Percentiles rank a stretch among this genome's conserved stretches.
Conservation (phyloP, 1,139 yeast species). For the Scheffersomyces cryptocercus region DNA sequence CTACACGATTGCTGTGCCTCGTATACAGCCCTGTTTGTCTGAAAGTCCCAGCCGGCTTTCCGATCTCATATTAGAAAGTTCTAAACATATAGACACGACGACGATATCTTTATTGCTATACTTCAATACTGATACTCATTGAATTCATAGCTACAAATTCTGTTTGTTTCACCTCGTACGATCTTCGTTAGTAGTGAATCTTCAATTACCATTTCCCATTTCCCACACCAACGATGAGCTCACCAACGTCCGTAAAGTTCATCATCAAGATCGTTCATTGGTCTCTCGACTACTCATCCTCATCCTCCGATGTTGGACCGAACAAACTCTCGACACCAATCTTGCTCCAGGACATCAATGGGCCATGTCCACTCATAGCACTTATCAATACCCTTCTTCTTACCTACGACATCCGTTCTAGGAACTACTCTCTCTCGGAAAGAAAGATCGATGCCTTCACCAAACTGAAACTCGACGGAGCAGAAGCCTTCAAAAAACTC, state of each 20-base stretch:
- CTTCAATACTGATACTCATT: too few relatives aligned
- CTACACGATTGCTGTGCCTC: too few relatives aligned
- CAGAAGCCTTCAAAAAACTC: slow-evolving; percentile 25
- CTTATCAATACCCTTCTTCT: slow-evolving; percentile 68
- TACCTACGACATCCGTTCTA: slow-evolving; percentile 35
- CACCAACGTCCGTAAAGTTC: slow-evolving; percentile 6
- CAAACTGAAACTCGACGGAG: slow-evolving; percentile 5
- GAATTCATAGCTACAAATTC: too few relatives aligned
- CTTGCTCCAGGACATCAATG: slow-evolving; percentile 78
- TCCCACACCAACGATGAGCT: too few relatives aligned
- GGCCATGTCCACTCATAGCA: slow-evolving; percentile 91
- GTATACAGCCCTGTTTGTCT: too few relatives aligned
- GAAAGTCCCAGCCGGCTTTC: too few relatives aligned
- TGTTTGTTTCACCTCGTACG: too few relatives aligned
- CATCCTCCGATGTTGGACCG: slow-evolving; percentile 5
- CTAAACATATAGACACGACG: too few relatives aligned
- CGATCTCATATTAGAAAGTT: too few relatives aligned
- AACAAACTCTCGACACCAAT: slow-evolving; percentile 50
- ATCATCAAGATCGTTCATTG: slow-evolving; percentile 19
- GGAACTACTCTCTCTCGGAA: slow-evolving; percentile 9
- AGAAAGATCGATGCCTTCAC: slow-evolving; percentile 11
- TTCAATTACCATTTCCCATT: too few relatives aligned
- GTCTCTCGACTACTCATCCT: slow-evolving; percentile 18
- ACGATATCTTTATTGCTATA: too few relatives aligned
- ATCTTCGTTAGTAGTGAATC: too few relatives aligned